phyloP scores from a whole-genome alignment of 148 eudicot genomes.

The Fagopyrum homotropicum region DNA sequence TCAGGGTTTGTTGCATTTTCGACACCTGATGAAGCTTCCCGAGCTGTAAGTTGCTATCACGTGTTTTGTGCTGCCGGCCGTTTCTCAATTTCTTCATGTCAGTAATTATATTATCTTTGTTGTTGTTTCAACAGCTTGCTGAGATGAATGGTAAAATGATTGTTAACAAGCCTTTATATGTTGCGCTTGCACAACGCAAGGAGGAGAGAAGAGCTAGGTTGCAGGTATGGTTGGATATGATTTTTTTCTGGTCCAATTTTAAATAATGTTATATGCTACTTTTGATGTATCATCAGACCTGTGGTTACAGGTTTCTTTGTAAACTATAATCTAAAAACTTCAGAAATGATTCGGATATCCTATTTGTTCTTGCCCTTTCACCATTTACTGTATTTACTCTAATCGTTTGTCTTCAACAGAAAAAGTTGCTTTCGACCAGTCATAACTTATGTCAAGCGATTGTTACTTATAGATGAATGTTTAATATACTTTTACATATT shows the following conservation, averaged over 20 bases:
- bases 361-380: background rate
- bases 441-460: no score
- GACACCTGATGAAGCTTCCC: slow-evolving; percentile 64
- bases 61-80: background rate
- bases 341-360: no score
- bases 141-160: slow-evolving; percentile 88
- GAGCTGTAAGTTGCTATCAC: slow-evolving; percentile 47
- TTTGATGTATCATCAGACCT: background rate
- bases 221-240: slow-evolving; percentile 39
- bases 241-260: background rate
- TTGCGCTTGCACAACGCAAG: slow-evolving; percentile 82
- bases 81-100: background rate
- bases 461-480: background rate
- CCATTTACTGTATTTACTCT: background rate
- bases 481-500: no score
- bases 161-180: slow-evolving; percentile 77
- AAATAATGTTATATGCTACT: background rate
- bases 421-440: no score
- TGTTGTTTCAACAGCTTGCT: slow-evolving; percentile 39
- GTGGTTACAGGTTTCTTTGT: background rate
- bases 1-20: slow-evolving; percentile 82
- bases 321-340: no score
- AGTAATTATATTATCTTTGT: background rate
- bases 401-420: no score
- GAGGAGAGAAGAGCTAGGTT: slow-evolving; percentile 82